phyloP scores from a whole-genome alignment of 164 flowering plant genomes.

The grape (Vitis vinifera) region DNA sequence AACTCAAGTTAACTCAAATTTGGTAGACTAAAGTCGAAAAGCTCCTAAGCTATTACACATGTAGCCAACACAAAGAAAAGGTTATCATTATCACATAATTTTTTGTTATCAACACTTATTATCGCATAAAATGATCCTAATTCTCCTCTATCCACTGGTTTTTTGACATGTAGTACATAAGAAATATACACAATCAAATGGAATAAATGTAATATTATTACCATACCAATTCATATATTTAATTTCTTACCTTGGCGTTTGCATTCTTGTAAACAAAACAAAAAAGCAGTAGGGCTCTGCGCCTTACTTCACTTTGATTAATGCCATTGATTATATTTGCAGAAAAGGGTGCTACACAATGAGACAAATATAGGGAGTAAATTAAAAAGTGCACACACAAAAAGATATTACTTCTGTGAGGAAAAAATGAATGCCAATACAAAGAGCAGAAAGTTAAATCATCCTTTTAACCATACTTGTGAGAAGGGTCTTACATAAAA shows the following conservation, averaged over 20 bases:
- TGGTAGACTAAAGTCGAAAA: too few species aligned
- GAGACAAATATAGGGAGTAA: conserved; percentile 2
- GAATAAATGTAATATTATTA: too few species aligned
- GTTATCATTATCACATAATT: too few species aligned
- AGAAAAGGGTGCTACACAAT: conserved; percentile 54
- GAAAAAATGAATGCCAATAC: background rate
- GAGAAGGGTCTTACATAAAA: conserved; percentile 48
- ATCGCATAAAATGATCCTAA: too few species aligned
- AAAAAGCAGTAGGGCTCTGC: conserved; percentile 76
- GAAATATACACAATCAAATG: too few species aligned
- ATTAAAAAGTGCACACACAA: background rate
- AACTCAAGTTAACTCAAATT: too few species aligned
- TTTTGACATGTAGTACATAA: too few species aligned
- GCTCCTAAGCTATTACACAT: too few species aligned
- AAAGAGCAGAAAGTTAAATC: background rate
- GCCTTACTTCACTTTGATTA: conserved; percentile 75
- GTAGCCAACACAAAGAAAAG: too few species aligned
- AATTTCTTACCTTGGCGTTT: conserved; percentile 53
- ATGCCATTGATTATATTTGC: conserved; percentile 79
- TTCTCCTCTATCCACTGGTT: too few species aligned
- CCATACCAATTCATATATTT: background rate
- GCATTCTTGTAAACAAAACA: conserved; percentile 63
- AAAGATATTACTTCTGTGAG: background rate
- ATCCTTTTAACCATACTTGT: background rate
- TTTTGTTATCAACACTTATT: too few species aligned